These are phyloP conservation scores for Neocatenulostroma microsporum DNA, from an alignment of 2,329 filamentous ascomycete genomes.

Conservation along the genomic window DNA sequence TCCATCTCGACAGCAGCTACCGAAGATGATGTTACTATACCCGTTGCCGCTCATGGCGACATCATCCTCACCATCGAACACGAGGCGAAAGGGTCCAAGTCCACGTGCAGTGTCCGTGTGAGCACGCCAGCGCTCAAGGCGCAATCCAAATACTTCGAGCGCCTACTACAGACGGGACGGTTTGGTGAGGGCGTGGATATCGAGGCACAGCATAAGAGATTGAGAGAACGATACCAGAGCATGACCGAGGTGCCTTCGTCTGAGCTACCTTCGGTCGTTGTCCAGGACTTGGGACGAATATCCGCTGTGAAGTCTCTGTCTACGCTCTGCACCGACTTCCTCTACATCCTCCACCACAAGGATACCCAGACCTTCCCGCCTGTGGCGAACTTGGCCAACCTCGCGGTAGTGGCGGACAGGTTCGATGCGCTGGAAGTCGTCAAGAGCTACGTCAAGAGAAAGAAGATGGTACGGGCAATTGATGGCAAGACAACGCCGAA, in stretches of 20 bases:
- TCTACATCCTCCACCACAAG: slow-evolving; percentile 56
- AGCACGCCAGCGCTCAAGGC: slow-evolving; percentile 49
- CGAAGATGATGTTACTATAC: slow-evolving; percentile 30
- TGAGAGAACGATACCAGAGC: slow-evolving; percentile 43
- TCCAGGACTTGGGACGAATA: slow-evolving; percentile 62
- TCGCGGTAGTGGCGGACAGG: slow-evolving; percentile 64
- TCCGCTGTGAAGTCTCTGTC: slow-evolving; percentile 54
- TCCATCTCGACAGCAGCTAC: not conserved
- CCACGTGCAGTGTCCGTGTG: slow-evolving; percentile 54
- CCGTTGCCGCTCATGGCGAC: slow-evolving; percentile 53
- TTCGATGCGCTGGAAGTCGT: slow-evolving; percentile 58
- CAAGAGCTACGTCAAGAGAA: slow-evolving; percentile 45
- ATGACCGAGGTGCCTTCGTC: slow-evolving; percentile 35
- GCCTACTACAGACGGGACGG: slow-evolving; percentile 54
- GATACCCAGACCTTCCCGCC: slow-evolving; percentile 37
- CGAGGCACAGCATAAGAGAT: slow-evolving; percentile 42
- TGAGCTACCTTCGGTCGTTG: slow-evolving; percentile 56
- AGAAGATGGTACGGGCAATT: slow-evolving; percentile 35
- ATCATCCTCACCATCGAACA: slow-evolving; percentile 60
- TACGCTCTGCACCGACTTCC: slow-evolving; percentile 53
- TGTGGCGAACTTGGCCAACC: slow-evolving; percentile 56
- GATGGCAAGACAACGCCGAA: slow-evolving; percentile 40
- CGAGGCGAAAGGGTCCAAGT: slow-evolving; percentile 37
- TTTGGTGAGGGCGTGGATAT: slow-evolving; percentile 58
- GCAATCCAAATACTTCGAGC: slow-evolving; percentile 62